Evolutionary conservation across 306 rosid genomes (phyloP).

Genomic region (Morella rubra): DNA sequence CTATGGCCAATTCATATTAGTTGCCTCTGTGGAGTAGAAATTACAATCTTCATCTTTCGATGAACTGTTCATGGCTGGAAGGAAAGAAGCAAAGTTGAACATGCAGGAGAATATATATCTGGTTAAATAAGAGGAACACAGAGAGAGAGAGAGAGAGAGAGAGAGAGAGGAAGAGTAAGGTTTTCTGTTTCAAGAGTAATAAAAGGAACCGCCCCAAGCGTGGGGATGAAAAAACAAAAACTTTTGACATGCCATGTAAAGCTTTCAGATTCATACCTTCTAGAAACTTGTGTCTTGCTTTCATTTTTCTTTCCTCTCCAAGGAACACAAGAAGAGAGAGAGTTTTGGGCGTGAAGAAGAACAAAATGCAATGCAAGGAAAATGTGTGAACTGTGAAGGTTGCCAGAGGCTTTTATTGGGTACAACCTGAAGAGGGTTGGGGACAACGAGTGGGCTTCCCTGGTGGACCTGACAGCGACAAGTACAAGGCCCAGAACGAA

Average conservation of each 20-base stretch:
- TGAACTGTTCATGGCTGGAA: background rate
- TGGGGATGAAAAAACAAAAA: background rate
- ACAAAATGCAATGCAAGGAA: conserved; percentile 27
- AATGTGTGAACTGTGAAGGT: conserved; percentile 18
- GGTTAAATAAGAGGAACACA: background rate
- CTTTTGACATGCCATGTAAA: background rate
- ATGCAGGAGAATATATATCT: background rate
- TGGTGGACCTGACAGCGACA: conserved; percentile 53
- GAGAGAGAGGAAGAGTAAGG: too few relatives aligned
- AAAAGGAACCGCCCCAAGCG: too few relatives aligned
- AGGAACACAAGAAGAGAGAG: conserved; percentile 20
- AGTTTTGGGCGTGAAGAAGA: background rate
- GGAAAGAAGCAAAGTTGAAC: background rate
- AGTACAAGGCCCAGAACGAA: conserved; percentile 63
- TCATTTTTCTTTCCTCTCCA: conserved; percentile 33
- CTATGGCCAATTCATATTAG: conserved; percentile 14
- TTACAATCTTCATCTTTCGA: background rate
- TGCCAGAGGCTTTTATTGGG: conserved; percentile 37
- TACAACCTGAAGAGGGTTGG: conserved; percentile 17
- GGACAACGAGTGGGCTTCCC: conserved; percentile 56
- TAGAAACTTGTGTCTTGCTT: conserved; percentile 42
- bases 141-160: background rate
- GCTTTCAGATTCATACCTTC: conserved; percentile 46
- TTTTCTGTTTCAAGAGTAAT: too few relatives aligned
- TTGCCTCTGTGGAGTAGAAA: conserved; percentile 20